These are phyloP conservation scores for Heritiera fomes DNA, from an alignment of 345 rosid species.

Conservation along the genomic window DNA sequence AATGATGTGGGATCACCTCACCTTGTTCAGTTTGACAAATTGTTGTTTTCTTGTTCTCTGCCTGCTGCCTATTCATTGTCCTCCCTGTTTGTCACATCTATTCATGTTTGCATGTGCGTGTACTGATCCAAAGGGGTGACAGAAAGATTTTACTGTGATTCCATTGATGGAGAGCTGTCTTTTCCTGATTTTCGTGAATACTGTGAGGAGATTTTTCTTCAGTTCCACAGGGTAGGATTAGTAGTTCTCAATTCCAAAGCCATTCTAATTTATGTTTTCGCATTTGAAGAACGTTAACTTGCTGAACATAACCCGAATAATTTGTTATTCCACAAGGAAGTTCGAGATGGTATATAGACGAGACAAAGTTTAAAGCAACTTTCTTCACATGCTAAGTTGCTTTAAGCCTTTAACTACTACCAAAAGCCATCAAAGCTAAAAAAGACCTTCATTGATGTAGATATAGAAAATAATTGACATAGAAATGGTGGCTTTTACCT, in stretches of 20 bases:
- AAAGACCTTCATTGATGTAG: not conserved
- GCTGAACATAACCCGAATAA: not conserved
- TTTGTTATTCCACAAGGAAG: not conserved
- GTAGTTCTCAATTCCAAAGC: not conserved
- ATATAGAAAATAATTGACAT: not conserved
- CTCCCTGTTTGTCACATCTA: not conserved
- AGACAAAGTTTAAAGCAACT: not conserved
- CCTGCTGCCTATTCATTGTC: not conserved
- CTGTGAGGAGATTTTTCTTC: not conserved
- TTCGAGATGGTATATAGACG: not conserved
- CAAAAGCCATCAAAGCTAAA: not conserved
- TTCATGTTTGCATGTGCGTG: conserved; percentile 5
- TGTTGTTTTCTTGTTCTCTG: conserved; percentile 6
- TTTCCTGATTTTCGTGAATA: not conserved
- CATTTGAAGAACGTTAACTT: too few relatives aligned
- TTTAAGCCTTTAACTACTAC: not conserved
- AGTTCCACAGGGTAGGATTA: too few relatives aligned
- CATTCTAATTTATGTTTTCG: too few relatives aligned
- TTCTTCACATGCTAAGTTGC: not conserved
- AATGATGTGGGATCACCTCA: not conserved
- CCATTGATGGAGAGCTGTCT: conserved; percentile 7
- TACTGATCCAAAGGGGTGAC: not conserved
- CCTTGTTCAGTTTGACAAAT: not conserved
- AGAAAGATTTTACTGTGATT: conserved; percentile 4
- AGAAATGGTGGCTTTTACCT: not conserved